These are phyloP conservation scores for Heracleum sosnowskyi DNA, from an alignment of 129 eudicot species.

Conservation along the genomic window DNA sequence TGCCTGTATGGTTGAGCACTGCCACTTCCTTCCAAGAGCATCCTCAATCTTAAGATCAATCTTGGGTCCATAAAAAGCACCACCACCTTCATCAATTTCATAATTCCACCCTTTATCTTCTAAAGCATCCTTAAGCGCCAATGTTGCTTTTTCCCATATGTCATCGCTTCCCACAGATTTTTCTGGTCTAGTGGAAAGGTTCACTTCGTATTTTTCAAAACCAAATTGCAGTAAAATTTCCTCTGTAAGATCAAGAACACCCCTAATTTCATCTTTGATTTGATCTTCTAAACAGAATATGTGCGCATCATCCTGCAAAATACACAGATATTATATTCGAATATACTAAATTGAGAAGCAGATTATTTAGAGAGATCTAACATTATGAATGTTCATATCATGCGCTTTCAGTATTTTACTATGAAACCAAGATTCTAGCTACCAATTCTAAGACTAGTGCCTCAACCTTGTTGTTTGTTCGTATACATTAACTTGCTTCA, in stretches of 20 bases:
- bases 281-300: conserved; percentile 94
- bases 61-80: conserved; percentile 98
- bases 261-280: conserved; percentile 90
- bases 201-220: conserved; percentile 84
- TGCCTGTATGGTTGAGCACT: conserved; percentile 95
- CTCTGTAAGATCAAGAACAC: conserved; percentile 98
- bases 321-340: not conserved
- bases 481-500: not conserved
- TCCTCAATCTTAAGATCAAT: conserved; percentile 97
- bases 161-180: conserved; percentile 88
- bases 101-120: conserved; percentile 92
- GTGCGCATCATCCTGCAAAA: conserved; percentile 88
- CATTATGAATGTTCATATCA: not conserved
- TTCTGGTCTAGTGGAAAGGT: conserved; percentile 94
- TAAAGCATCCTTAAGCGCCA: conserved; percentile 83
- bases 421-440: not conserved
- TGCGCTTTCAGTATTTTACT: not conserved
- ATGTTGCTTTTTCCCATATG: conserved; percentile 93
- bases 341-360: not conserved
- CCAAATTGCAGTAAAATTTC: conserved; percentile 85
- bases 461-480: not conserved
- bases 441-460: not conserved
- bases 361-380: not conserved
- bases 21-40: conserved; percentile 98
- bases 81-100: conserved; percentile 93